A percentile compares a stretch with the other conserved stretches of the same genome.
phyloP scores from a whole-genome alignment of 441 rosid genomes.

The Populus hybrid region DNA sequence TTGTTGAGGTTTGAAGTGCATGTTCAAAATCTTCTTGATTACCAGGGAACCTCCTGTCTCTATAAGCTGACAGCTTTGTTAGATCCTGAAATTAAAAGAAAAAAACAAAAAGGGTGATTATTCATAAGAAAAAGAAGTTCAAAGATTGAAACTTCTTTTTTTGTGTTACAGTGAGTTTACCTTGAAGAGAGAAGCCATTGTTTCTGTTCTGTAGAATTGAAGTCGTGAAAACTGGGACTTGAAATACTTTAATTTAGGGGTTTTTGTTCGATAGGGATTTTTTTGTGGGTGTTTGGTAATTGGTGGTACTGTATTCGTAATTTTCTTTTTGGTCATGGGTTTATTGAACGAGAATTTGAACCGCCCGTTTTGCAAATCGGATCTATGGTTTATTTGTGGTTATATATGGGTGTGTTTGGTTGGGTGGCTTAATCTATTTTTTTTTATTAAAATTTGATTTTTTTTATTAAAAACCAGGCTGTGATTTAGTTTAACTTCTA shows the following conservation, averaged over 20 bases:
- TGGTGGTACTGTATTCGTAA: neutral
- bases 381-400: too few species aligned
- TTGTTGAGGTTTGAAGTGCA: conserved; percentile 55
- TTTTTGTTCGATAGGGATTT: neutral
- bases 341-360: neutral
- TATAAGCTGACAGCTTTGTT: conserved; percentile 73
- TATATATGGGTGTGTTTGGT: too few species aligned
- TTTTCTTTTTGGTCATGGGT: neutral
- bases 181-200: conserved; percentile 90
- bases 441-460: too few species aligned
- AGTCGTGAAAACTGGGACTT: neutral
- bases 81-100: conserved; percentile 47
- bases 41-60: conserved; percentile 84
- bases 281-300: neutral
- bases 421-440: too few species aligned
- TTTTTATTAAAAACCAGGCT: too few species aligned
- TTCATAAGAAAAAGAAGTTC: neutral
- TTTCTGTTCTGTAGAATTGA: neutral
- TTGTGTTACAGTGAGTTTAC: conserved; percentile 24
- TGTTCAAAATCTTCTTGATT: conserved; percentile 84
- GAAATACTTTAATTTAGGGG: neutral
- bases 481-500: too few species aligned
- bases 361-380: neutral
- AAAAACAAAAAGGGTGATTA: neutral
- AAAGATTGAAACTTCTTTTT: neutral